Base-by-base conservation (phyloP, 225 moss, liverwort and hornwort genomes). In the Ulota crispa region DNA sequence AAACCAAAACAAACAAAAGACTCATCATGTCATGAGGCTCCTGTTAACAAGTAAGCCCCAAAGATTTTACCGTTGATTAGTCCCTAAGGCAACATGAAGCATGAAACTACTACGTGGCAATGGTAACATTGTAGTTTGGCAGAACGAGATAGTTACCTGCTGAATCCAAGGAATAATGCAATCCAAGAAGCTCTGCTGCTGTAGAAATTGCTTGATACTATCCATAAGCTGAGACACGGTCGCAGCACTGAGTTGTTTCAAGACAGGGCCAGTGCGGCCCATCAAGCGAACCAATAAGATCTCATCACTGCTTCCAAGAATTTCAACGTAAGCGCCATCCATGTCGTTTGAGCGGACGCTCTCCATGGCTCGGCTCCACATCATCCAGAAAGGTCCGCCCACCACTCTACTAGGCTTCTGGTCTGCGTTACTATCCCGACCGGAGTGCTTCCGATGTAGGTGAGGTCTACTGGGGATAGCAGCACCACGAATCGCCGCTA, bases 361-460 rank as follows among this genome's bases (percentile, higher is more conserved):
- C 82, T 97, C 97, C 93, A 95, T 95, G 4, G 97, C 97, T 56
- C 93, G 92, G 88, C 95, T 97, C 97, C 97, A 97, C 43, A 95
- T 87, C 94, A 97, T 97, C 97, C 97, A 97, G 82, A 95, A 97
- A 21, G 97, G 93, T 78, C 95, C 97, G 50, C 90, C 87, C 10
- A 81, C 83, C 43, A 92, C 92, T 27, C 91, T 68, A 23, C 79
- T 88, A 7, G 89, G 78, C 87, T 89, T 79, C 84, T 79, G 82
- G 66, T 83, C 82, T 18, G 80, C 36, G 64, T 73, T 42, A 23
- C 79, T 75, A 82, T 82, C 88, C 28, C 84, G 81, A 82, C 84
- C 85, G 2, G 90, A 86, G 71, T 91, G 89, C 23, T 91, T 91
- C 50, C 91, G 88, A 65, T 84, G 80, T 2, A 80, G 62, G 41